Evolutionary conservation across 2,329 filamentous ascomycete genomes (phyloP), one percentile per base, ranked within the genome.

Genomic region (Onygena corvina): DNA sequence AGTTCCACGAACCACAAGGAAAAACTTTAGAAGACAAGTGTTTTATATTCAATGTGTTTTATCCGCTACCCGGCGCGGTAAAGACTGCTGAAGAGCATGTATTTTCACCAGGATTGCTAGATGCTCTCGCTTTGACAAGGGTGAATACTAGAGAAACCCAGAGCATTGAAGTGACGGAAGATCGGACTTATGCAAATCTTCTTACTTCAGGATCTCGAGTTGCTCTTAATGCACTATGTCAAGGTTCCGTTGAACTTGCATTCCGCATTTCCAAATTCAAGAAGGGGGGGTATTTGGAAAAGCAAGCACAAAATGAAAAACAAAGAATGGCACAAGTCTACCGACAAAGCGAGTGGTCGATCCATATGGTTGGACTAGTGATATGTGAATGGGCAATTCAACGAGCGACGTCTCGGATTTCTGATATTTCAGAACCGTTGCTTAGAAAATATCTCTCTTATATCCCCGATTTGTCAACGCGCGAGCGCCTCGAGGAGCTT

Each of bases 41-140:
- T 51, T 71, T 69, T 50, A 64, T 71, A 12, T 70, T 71, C 55
- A 70, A 67, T 49, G 54, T 68, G n/a, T 65, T 61, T 46, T 69
- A 71, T 54, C 69, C 68, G n/a, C 59, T 68, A 9, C 56, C 66
- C 9, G 60, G 57, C 4, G 60, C 59, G 0, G 51, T 63, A 11
- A 57, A 56, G 4, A 53, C 58, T 1, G 60, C 69, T 58, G 69
- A 72, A 50, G 59, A 62, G 45, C 63, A 65, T 0, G 59, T 71
- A 16, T 70, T 72, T 52, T 71, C 68, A 1, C 64, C 63, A 3
- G 66, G 67, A 34, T 56, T 72, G 20, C 62, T 71, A 49, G 64
- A 69, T 51, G 66, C 66, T 3, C 58, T 70, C 27, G 65, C 66
- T 3, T 55, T 71, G 12, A 60, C 71, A 53, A 61, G 63, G 6